Evolutionary conservation across 176 grass and related monocot genomes (phyloP), one percentile per base, ranked within the genome.

Genomic region (Rhynchospora pubera): DNA sequence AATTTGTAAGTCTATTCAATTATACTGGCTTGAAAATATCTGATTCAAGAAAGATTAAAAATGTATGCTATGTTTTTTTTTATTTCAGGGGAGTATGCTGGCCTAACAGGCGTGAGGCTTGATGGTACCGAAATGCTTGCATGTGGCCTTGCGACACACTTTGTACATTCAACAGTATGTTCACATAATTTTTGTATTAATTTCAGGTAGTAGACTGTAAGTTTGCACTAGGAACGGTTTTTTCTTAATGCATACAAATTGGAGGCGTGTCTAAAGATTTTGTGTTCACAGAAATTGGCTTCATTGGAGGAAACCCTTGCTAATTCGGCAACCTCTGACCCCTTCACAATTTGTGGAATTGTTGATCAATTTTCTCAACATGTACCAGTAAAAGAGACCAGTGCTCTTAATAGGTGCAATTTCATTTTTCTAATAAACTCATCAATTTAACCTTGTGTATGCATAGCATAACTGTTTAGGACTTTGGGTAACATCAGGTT

Each of bases 91-190:
- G 96, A 98, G 79, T 98, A 91, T 89, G 96, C 88, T 86, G 96
- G 68, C n/a, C 86, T 98, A 78, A 89, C 89, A 80, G 92, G 92
- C 84, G 92, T 83, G 80, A 94, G 91, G 84, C 79, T 98, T 85
- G 88, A 95, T 90, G 96, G 87, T 12, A 63, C 87, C 23, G 96
- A 99, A 90, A 99, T 99, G 96, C 85, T 95, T 83, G 84, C 85
- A 13, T 95, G 92, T 93, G 96, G 96, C 83, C 82, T 99, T 46
- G 92, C 92, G 45, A 95, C 96, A 88, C 96, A 95, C 79, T 99
- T 95, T 91, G 92, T 95, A 46, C 86, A 73, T 82, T 91, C 86
- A 34, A 84, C 87, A 62, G 96, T 95, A 95, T 76, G 89, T 71
- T 86, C 69, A 23, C 18, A 57, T 51, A 42, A 73, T 22, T 39